Percentiles rank a stretch among this genome's conserved stretches.
These are phyloP conservation scores for Pistacia vera DNA, from an alignment of 345 rosid species.

Conservation along the genomic window DNA sequence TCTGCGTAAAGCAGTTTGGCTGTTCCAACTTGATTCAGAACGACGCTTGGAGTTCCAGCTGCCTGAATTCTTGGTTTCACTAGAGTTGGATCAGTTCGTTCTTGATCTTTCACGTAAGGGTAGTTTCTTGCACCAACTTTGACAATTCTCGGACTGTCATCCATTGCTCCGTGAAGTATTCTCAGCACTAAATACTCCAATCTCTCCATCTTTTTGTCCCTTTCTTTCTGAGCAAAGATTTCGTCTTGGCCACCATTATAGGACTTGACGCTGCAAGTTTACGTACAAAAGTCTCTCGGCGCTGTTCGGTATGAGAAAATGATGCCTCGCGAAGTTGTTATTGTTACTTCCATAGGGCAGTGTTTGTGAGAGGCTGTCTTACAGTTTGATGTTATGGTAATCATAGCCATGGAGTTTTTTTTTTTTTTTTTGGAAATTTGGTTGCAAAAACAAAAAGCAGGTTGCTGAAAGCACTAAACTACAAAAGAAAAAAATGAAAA, in stretches of 20 bases:
- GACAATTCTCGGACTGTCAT: conserved; percentile 41
- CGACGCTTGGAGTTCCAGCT: conserved; percentile 48
- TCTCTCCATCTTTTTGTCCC: conserved; percentile 64
- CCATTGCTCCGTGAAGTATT: conserved; percentile 72
- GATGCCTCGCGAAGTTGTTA: conserved; percentile 40
- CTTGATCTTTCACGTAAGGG: conserved; percentile 17
- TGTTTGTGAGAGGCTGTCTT: conserved; percentile 26
- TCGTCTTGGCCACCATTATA: conserved; percentile 18
- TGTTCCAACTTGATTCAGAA: conserved; percentile 67
- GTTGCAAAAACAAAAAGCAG: conserved; percentile 5
- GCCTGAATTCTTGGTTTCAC: conserved; percentile 28
- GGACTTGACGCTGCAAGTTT: conserved; percentile 34
- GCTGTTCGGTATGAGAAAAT: conserved; percentile 50
- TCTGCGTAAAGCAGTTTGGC: conserved; percentile 51
- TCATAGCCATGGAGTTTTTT: conserved; percentile 32
- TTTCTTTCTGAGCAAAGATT: conserved; percentile 22
- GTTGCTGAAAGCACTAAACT: conserved; percentile 14
- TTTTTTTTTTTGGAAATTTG: neutral
- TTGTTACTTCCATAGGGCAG: conserved; percentile 31
- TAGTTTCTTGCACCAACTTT: conserved; percentile 23
- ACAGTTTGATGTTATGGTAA: conserved; percentile 29
- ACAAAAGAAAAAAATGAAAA: conserved; percentile 25
- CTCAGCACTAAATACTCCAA: conserved; percentile 84
- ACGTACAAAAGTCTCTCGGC: conserved; percentile 39
- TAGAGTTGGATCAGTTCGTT: conserved; percentile 18